Conservation (phyloP, 805 yeast species). For the Lipomyces yamanashiensis region DNA sequence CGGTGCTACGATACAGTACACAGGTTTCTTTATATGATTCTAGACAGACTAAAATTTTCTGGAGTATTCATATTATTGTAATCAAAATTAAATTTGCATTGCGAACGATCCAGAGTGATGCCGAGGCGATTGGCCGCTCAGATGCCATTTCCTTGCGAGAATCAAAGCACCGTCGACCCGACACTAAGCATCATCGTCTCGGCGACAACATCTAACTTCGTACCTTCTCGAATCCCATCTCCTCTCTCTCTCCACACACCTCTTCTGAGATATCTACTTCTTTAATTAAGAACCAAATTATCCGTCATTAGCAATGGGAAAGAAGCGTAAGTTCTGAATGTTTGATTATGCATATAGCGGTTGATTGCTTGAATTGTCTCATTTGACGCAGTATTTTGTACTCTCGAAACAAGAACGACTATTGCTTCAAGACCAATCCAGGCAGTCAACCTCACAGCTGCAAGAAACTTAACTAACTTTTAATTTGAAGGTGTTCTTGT, state of each 20-base stretch:
- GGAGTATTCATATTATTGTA: too few relatives aligned
- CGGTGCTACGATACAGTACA: not conserved
- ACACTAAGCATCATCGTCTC: not conserved
- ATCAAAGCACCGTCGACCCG: not conserved
- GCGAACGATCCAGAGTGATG: too few relatives aligned
- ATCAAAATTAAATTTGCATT: too few relatives aligned
- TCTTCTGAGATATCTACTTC: not conserved
- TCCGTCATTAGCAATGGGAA: constrained; percentile 31
- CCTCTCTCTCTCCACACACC: not conserved
- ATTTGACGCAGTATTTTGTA: not conserved
- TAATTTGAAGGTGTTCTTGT: constrained; percentile 43
- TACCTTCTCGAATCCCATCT: not conserved
- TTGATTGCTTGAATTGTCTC: not conserved
- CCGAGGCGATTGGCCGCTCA: not conserved
- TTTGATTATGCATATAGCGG: not conserved
- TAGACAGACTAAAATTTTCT: too few relatives aligned
- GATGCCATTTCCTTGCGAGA: not conserved
- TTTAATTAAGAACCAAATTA: not conserved
- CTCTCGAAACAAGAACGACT: not conserved
- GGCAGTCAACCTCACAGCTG: not conserved
- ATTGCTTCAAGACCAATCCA: not conserved
- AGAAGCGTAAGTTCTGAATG: constrained; percentile 28
- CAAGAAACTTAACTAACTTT: not conserved
- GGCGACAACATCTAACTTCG: not conserved
- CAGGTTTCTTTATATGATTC: not conserved